Percentiles rank a stretch among this genome's conserved stretches.
Conservation (phyloP, 2,329 filamentous ascomycete genomes). For the Botrytis fabae region DNA sequence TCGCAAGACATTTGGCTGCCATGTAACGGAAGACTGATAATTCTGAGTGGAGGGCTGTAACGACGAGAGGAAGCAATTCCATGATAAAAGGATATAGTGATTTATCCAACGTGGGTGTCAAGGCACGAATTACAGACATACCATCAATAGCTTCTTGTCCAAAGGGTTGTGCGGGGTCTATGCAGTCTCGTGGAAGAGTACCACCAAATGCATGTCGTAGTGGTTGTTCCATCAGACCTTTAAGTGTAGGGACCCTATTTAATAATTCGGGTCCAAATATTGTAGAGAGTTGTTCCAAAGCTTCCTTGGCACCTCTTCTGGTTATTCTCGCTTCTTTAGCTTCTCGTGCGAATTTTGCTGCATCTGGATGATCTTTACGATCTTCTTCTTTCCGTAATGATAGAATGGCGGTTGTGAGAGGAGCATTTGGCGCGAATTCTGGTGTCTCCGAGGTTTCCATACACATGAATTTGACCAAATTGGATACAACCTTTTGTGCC, state of each 20-base stretch:
- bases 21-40: constrained; percentile 94
- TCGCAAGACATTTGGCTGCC: constrained; percentile 95
- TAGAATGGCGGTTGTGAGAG: constrained; percentile 76
- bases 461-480: constrained; percentile 95
- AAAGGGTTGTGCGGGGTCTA: constrained; percentile 69
- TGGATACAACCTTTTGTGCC: constrained; percentile 93
- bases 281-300: constrained; percentile 80
- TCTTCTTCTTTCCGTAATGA: constrained; percentile 98
- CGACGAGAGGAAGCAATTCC: constrained; percentile 78
- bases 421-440: constrained; percentile 82
- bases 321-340: constrained; percentile 87
- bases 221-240: constrained; percentile 77
- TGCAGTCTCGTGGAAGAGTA: constrained; percentile 70
- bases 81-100: constrained; percentile 79
- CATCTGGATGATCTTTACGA: constrained; percentile 86
- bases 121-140: constrained; percentile 85
- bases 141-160: constrained; percentile 94
- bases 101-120: constrained; percentile 84
- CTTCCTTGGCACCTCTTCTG: constrained; percentile 89
- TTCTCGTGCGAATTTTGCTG: constrained; percentile 85
- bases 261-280: constrained; percentile 79
- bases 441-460: constrained; percentile 97
- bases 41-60: constrained; percentile 82
- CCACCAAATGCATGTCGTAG: constrained; percentile 72
- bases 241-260: constrained; percentile 80